Base-by-base conservation (phyloP, 1,284 basidiomycete species). In the Boletellus deceptivus region DNA sequence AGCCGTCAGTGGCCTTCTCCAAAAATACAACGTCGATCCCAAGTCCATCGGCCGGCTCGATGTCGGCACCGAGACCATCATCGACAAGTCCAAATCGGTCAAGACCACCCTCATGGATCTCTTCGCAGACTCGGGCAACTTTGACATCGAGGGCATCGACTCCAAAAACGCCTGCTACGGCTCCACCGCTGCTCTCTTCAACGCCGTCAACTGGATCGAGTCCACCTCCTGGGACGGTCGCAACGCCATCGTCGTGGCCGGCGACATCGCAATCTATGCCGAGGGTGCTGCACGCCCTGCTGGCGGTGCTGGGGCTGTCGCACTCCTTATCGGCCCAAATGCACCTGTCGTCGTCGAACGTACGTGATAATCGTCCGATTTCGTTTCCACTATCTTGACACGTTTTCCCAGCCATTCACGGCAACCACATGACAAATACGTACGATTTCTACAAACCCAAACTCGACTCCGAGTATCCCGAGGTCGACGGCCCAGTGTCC, bases 91-190 rank as follows among this genome's bases (percentile, higher is more conserved):
- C 56, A 99, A 99, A 76, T 93, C 96, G 25, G 94, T 95, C 73
- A 99, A 99, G 77, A 98, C 97, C 4, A 86, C 93, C 52, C 83
- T 99, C 57, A 99, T 99, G 96, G 92, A 98, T 74, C 87, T 99
- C 62, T 99, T 99, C 67, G 85, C 86, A 41, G 81, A 81, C 50
- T 83, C 87, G 34, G 96, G 93, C 58, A 99, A 99, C 84, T 85
- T 84, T 63, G 96, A 99, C 70, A 94, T 99, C 57, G 96, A 99
- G 75, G 96, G 96, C 61, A 90, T 99, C 68, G 96, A 99, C 78
- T 94, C 91, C 53, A 99, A 99, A 79, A 99, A 99, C 70, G 96
- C 96, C 18, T 99, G 96, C 78, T 99, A 99, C 70, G 96, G 96
- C 43, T 96, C 93, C 37, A 99, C 96, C 22, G 96, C 96, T 42